Percentiles rank a stretch among this genome's conserved stretches.
Evolutionary conservation across 441 rosid genomes (phyloP).

Genomic region (Mallotus japonicus): DNA sequence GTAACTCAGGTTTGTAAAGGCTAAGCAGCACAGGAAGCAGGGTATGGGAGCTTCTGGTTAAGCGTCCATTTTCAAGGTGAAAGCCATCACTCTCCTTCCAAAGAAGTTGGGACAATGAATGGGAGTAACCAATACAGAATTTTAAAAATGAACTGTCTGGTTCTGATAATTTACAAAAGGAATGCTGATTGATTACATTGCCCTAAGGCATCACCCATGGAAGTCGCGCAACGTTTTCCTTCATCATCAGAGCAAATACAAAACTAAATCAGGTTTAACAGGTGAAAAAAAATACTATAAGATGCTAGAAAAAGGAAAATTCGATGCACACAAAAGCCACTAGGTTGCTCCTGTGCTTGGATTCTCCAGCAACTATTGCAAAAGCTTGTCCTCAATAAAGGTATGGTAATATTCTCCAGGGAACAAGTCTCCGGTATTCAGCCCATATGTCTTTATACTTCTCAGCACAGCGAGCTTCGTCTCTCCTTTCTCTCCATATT

Average conservation of each 20-base stretch:
- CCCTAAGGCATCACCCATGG: background rate
- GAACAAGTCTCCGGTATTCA: constrained; percentile 70
- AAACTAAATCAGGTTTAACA: background rate
- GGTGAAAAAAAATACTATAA: background rate
- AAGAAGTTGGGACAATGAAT: background rate
- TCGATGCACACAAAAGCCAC: background rate
- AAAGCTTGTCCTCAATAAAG: constrained; percentile 40
- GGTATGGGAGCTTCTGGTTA: no score
- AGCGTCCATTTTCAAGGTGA: no score
- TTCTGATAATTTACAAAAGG: background rate
- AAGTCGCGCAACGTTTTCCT: background rate
- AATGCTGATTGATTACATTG: background rate
- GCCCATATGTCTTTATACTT: constrained; percentile 85
- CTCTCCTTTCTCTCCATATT: constrained; percentile 91
- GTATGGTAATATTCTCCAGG: constrained; percentile 90
- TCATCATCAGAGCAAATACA: no score
- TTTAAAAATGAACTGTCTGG: background rate
- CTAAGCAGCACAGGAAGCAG: no score
- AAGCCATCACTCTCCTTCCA: no score
- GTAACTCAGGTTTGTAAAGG: no score
- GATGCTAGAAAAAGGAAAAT: background rate
- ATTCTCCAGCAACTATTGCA: background rate
- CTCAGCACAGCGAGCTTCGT: constrained; percentile 81
- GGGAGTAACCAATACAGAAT: background rate
- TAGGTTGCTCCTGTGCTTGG: background rate